These are phyloP conservation scores for Neurospora tetrasperma DNA, from an alignment of 495 filamentous ascomycete genomes.

Conservation along the genomic window DNA sequence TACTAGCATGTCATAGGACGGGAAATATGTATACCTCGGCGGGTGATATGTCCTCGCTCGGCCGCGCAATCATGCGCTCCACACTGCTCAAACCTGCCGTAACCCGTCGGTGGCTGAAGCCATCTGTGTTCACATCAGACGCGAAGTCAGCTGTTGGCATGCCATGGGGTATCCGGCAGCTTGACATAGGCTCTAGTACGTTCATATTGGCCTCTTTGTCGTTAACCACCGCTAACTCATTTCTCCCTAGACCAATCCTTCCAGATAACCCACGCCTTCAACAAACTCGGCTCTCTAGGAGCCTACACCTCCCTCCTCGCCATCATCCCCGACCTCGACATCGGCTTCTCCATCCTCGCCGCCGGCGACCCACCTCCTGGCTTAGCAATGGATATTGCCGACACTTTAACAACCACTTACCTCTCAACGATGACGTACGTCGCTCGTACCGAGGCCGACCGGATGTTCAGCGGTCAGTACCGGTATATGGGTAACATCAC, in stretches of 20 bases:
- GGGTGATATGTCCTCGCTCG: constrained; percentile 40
- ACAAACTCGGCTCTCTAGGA: constrained; percentile 43
- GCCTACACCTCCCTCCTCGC: constrained; percentile 37
- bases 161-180: constrained; percentile 47
- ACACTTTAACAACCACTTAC: constrained; percentile 24
- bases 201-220: too few species aligned
- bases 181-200: constrained; percentile 6
- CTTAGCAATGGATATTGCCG: constrained; percentile 25
- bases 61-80: constrained; percentile 43
- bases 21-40: constrained; percentile 47
- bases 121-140: constrained; percentile 37
- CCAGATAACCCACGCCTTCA: constrained; percentile 37
- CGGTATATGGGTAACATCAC: background rate
- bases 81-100: constrained; percentile 33
- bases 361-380: constrained; percentile 30
- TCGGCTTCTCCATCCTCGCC: constrained; percentile 42
- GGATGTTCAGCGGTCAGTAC: constrained; percentile 30
- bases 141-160: constrained; percentile 36
- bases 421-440: constrained; percentile 27
- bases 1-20: constrained; percentile 21
- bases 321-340: constrained; percentile 43
- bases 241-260: constrained; percentile 16
- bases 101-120: constrained; percentile 50
- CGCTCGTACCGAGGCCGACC: constrained; percentile 27
- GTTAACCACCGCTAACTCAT: background rate